Evolutionary conservation across 1,139 yeast species (phyloP).

Genomic region (Sugiyamaella neomexicana): DNA sequence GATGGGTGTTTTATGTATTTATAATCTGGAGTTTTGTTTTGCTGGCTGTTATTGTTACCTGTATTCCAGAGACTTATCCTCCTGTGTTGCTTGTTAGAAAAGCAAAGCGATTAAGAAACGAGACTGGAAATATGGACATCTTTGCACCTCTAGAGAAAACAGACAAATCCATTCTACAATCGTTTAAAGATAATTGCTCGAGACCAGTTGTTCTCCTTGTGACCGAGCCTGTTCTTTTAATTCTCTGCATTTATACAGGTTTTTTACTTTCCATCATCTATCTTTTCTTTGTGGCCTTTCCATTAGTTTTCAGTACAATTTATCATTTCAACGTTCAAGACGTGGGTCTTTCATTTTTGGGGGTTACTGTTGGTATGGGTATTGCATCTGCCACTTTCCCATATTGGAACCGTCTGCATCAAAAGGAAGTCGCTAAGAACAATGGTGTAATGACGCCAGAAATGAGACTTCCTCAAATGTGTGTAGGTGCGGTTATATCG

Average conservation of each 20-base stretch:
- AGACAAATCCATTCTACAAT: conserved; percentile 35
- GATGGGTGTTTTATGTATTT: conserved; percentile 64
- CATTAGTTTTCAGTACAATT: conserved; percentile 52
- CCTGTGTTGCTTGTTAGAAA: conserved; percentile 61
- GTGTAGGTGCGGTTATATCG: conserved; percentile 47
- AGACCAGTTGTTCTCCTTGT: conserved; percentile 57
- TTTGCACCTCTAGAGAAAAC: conserved; percentile 52
- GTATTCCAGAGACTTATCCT: conserved; percentile 73
- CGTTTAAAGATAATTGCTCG: conserved; percentile 46
- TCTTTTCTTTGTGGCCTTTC: conserved; percentile 63
- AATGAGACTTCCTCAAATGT: conserved; percentile 65
- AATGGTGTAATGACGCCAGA: conserved; percentile 48
- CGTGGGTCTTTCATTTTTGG: conserved; percentile 55
- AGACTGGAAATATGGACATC: conserved; percentile 56
- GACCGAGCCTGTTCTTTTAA: conserved; percentile 62
- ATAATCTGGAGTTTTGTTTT: conserved; percentile 65
- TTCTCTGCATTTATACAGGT: conserved; percentile 63
- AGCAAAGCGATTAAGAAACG: conserved; percentile 57
- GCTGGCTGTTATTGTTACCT: conserved; percentile 53
- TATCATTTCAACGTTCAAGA: conserved; percentile 45
- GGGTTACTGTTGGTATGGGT: conserved; percentile 50
- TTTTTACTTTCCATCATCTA: conserved; percentile 60
- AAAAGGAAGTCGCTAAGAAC: conserved; percentile 21
- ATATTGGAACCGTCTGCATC: conserved; percentile 25
- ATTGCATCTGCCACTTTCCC: conserved; percentile 31